Evolutionary conservation across 106 monocot species (phyloP).

Genomic region (Vanilla planifolia): DNA sequence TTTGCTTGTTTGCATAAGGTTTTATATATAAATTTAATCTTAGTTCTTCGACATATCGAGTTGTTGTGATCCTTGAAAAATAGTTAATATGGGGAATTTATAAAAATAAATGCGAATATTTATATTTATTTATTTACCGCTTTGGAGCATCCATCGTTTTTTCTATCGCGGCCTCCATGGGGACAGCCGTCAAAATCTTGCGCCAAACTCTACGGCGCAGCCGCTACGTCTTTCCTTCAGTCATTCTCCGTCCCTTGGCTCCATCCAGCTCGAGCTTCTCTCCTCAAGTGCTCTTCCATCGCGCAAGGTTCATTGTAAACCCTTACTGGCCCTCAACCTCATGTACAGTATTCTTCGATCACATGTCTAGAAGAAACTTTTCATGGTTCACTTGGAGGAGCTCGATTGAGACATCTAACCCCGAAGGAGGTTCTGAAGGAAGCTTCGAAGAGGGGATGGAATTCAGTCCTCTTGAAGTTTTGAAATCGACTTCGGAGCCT

Average conservation of each 20-base stretch:
- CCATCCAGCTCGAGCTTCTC: constrained; percentile 6
- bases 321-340: background rate
- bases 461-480: constrained; percentile 4
- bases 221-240: background rate
- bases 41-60: too few relatives aligned
- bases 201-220: constrained; percentile 17
- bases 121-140: too few relatives aligned
- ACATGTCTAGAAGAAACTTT: background rate
- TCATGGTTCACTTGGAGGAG: constrained; percentile 8
- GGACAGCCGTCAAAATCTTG: constrained; percentile 14
- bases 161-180: too few relatives aligned
- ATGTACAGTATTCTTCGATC: background rate
- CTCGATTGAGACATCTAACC: background rate
- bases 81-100: too few relatives aligned
- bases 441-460: background rate
- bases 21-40: too few relatives aligned
- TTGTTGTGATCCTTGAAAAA: too few relatives aligned
- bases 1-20: too few relatives aligned
- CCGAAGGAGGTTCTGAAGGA: background rate
- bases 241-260: constrained; percentile 29
- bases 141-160: too few relatives aligned
- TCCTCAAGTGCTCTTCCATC: background rate
- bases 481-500: constrained; percentile 4
- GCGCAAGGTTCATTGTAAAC: background rate
- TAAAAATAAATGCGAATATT: too few relatives aligned